These are phyloP conservation scores for Rubroshorea leprosula DNA, from an alignment of 345 rosid species.

Conservation along the genomic window DNA sequence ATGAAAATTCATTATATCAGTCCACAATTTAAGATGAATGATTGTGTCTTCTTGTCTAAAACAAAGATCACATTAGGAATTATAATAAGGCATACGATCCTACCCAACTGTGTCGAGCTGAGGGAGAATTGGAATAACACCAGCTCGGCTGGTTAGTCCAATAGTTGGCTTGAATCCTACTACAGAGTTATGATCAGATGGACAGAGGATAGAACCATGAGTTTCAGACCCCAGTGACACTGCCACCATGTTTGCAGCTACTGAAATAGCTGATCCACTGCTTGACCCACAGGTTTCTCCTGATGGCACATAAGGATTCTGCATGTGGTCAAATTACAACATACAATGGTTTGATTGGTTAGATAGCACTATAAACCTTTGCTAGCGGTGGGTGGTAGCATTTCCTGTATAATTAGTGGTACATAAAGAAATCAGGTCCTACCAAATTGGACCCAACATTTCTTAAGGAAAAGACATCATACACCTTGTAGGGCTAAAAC, in stretches of 20 bases:
- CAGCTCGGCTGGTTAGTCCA: conserved; percentile 69
- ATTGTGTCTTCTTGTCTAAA: not conserved
- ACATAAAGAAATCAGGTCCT: no score
- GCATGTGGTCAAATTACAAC: conserved; percentile 5
- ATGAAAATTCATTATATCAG: not conserved
- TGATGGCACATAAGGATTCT: conserved; percentile 62
- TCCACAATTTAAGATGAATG: no score
- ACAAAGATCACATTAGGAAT: not conserved
- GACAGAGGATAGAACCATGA: conserved; percentile 61
- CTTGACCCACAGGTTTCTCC: conserved; percentile 67
- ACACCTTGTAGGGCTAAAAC: no score
- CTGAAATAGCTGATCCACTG: conserved; percentile 67
- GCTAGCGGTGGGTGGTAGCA: no score
- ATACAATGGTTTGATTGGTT: not conserved
- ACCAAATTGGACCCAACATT: no score
- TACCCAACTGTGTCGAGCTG: conserved; percentile 61
- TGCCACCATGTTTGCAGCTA: conserved; percentile 60
- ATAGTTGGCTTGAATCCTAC: conserved; percentile 70
- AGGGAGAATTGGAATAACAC: conserved; percentile 52
- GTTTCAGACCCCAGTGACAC: conserved; percentile 68
- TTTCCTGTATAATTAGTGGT: no score
- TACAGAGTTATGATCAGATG: conserved; percentile 44
- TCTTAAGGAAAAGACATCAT: no score
- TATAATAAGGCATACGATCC: conserved; percentile 7
- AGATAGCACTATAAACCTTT: not conserved